Conservation (phyloP, 208 protist genomes). For the Entamoeba dispar region DNA sequence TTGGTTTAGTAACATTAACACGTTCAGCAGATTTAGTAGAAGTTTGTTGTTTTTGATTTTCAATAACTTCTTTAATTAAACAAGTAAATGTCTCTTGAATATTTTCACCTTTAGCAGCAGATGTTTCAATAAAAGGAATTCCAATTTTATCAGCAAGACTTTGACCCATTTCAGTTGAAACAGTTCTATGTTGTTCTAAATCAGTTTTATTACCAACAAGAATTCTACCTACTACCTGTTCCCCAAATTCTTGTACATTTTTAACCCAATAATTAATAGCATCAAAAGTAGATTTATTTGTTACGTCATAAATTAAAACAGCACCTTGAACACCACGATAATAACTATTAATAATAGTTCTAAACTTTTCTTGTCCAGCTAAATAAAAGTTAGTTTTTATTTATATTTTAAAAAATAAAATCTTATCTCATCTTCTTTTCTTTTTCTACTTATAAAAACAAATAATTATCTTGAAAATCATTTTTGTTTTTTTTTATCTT, state of each 20-base stretch:
- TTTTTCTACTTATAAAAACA: too few relatives aligned
- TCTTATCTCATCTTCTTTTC: too few relatives aligned
- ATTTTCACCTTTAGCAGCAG: not conserved
- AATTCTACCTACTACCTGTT: not conserved
- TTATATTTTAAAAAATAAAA: not conserved
- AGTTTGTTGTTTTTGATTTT: not conserved
- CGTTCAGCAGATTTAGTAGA: not conserved
- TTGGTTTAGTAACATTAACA: not conserved
- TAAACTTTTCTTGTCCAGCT: conserved; percentile 25
- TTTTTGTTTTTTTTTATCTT: not conserved
- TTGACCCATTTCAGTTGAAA: not conserved
- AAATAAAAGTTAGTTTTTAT: not conserved
- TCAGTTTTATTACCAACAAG: not conserved
- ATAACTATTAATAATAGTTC: conserved; percentile 15
- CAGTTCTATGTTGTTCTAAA: not conserved
- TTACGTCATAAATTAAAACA: conserved; percentile 35
- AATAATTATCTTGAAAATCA: not conserved
- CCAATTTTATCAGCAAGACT: not conserved
- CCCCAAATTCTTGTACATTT: conserved; percentile 11
- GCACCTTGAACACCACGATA: conserved; percentile 24
- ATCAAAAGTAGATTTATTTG: conserved; percentile 15
- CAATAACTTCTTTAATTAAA: not conserved
- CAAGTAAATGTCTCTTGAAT: not conserved
- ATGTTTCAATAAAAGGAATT: not conserved
- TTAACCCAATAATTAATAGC: conserved; percentile 18